Base-by-base conservation (phyloP, 2,329 filamentous ascomycete species). In the Hirsutella rhossiliensis region DNA sequence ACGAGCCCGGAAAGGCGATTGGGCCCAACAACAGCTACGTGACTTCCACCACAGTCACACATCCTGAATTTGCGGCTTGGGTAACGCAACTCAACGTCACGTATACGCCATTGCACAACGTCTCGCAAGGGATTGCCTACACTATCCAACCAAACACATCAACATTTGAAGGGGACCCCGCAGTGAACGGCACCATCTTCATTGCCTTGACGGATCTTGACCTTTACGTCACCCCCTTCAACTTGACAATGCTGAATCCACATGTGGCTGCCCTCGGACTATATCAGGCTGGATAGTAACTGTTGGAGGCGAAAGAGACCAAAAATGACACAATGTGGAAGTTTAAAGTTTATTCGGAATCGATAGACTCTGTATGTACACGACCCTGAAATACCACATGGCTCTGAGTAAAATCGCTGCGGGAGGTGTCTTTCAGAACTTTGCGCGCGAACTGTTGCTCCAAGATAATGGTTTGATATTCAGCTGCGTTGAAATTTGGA, bases 21-120 rank as follows among this genome's bases (percentile, higher is more conserved):
- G 87, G 87, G 0, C 87, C 87, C 1, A 90, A 94, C 62, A 87
- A 87, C 65, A 84, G 78, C 56, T 94, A 94, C 58, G 65, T 87
- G 41, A 90, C 87, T 0, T 60, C 62, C 3, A 76, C 72, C 1
- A 67, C 69, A 0, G 83, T 81, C 0, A 71, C 70, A 2, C 53
- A 60, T 4, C 82, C 87, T 0, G 63, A 66, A 45, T 94, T 74
- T 51, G 85, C 86, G 0, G 75, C 78, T 0, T 94, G 86, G 84
- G 82, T 85, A 1, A 74, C 72, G 1, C 87, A 92, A 67, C 67
- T 92, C 17, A 87, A 85, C 49, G 69, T 84, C 12, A 92, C 87
- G 0, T 85, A 84, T 56, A 73, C 79, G 1, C 66, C 72, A 0
- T 58, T 85, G n/a, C 59, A 62, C n/a, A 67, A 78, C 43, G 54